These are phyloP conservation scores for Raffaelea albimanens DNA, from an alignment of 2,329 filamentous ascomycete species.

Conservation along the genomic window DNA sequence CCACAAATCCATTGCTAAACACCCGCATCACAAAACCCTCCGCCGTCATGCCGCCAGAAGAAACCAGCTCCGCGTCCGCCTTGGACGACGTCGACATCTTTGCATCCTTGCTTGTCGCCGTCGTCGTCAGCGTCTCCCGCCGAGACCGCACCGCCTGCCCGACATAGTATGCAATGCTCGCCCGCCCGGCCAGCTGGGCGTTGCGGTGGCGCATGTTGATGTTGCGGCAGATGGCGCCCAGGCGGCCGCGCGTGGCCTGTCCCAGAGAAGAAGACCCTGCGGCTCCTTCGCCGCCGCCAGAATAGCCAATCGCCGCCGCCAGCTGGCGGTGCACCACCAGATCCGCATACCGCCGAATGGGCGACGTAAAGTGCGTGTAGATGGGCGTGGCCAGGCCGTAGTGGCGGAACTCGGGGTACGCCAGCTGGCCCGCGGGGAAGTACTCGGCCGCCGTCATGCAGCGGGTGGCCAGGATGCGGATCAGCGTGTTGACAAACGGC, in stretches of 20 bases:
- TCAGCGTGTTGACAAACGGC: slow-evolving; percentile 96
- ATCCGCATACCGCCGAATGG: slow-evolving; percentile 96
- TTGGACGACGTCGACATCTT: too few relatives aligned
- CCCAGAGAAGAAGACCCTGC: slow-evolving; percentile 41
- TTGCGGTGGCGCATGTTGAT: slow-evolving; percentile 97
- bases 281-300: slow-evolving; percentile 71
- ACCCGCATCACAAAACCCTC: slow-evolving; percentile 94
- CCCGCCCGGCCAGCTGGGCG: slow-evolving; percentile 87
- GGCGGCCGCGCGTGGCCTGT: slow-evolving; percentile 69
- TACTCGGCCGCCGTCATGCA: slow-evolving; percentile 99
- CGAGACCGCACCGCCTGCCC: slow-evolving; percentile 82
- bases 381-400: slow-evolving; percentile 95
- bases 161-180: slow-evolving; percentile 95
- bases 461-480: slow-evolving; percentile 92
- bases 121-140: background rate
- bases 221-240: slow-evolving; percentile 94
- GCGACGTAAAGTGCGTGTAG: slow-evolving; percentile 97
- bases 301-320: slow-evolving; percentile 90
- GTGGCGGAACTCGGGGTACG: slow-evolving; percentile 90
- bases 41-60: slow-evolving; percentile 48
- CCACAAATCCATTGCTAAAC: slow-evolving; percentile 94
- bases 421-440: slow-evolving; percentile 88
- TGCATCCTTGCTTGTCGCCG: background rate
- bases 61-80: too few relatives aligned
- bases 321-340: slow-evolving; percentile 71